A percentile compares a stretch with the other conserved stretches of the same genome.
Conservation (phyloP, 192 early-diverging fungal genomes). For the Linnemannia hyalina region DNA sequence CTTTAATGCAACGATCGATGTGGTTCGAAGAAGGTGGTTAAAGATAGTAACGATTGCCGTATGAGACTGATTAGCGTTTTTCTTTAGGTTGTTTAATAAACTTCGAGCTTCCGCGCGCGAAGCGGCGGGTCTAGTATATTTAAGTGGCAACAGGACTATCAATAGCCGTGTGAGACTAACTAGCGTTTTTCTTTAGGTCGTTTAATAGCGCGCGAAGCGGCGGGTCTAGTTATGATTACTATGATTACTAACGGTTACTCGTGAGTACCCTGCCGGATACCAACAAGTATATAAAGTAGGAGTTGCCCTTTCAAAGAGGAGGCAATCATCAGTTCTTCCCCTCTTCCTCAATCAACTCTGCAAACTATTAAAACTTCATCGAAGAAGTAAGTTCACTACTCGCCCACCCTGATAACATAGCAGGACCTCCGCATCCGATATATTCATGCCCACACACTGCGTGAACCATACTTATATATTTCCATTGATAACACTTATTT, state of each 20-base stretch:
- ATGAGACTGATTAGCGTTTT: slow-evolving; percentile 3
- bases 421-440: slow-evolving; percentile 5
- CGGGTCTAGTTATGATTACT: too few relatives aligned
- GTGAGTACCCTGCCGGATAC: slow-evolving; percentile 16
- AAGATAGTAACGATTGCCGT: too few relatives aligned
- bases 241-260: too few relatives aligned
- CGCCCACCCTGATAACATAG: slow-evolving; percentile 12
- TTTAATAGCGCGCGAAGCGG: slow-evolving; percentile 15
- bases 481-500: slow-evolving; percentile 15
- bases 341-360: slow-evolving; percentile 21
- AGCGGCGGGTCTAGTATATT: slow-evolving; percentile 18
- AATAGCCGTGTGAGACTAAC: not conserved
- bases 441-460: slow-evolving; percentile 13
- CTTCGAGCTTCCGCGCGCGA: slow-evolving; percentile 1
- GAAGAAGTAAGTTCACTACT: slow-evolving; percentile 16
- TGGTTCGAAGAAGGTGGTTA: too few relatives aligned
- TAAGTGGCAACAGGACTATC: slow-evolving; percentile 1
- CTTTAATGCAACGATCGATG: too few relatives aligned
- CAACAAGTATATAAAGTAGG: slow-evolving; percentile 28
- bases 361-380: not conserved
- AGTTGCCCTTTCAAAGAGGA: slow-evolving; percentile 7
- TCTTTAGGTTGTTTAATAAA: slow-evolving; percentile 1
- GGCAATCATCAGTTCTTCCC: slow-evolving; percentile 17
- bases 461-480: slow-evolving; percentile 22
- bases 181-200: slow-evolving; percentile 6